Conservation (phyloP, 208 protist genomes). For the Acanthamoeba sp. region DNA sequence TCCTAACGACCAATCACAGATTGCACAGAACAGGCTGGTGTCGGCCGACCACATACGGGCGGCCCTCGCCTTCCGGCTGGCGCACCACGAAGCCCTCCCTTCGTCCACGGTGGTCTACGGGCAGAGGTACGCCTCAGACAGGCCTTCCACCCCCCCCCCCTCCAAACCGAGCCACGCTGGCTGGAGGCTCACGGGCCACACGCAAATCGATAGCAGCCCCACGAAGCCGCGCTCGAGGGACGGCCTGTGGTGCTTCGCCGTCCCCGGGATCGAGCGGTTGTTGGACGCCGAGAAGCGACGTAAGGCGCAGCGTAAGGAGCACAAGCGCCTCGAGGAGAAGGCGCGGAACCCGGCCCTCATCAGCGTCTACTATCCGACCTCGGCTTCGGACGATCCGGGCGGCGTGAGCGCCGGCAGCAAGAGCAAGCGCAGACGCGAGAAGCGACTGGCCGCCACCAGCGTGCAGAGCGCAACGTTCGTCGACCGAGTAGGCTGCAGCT, state of each 20-base stretch:
- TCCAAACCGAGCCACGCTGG: not conserved
- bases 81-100: not conserved
- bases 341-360: not conserved
- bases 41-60: not conserved
- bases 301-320: not conserved
- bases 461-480: not conserved
- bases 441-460: not conserved
- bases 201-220: not conserved
- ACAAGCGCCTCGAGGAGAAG: not conserved
- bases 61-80: not conserved
- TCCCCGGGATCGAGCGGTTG: not conserved
- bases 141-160: no score
- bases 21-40: not conserved
- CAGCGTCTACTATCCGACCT: not conserved
- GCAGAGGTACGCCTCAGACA: not conserved
- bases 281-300: not conserved
- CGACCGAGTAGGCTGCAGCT: not conserved
- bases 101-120: not conserved
- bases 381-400: not conserved
- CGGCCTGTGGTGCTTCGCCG: constrained; percentile 11
- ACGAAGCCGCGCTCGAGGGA: not conserved
- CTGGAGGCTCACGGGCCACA: no score
- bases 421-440: not conserved
- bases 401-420: no score
- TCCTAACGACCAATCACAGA: not conserved